These are phyloP conservation scores for Neoascochyta sp. DNA, from an alignment of 2,329 filamentous ascomycete species.

Conservation along the genomic window DNA sequence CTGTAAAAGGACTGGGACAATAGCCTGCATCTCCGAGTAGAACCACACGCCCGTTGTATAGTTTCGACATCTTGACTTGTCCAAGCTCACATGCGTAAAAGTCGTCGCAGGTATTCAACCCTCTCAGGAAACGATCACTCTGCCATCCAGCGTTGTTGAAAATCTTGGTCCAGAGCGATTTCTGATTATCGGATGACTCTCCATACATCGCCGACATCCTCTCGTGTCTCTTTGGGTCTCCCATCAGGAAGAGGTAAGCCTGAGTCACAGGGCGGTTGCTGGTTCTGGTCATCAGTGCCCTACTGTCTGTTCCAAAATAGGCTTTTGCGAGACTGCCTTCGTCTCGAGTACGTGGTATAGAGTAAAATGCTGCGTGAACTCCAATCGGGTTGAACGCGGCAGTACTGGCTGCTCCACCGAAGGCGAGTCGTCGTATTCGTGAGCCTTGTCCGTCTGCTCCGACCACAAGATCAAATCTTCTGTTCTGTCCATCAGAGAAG, in stretches of 20 bases:
- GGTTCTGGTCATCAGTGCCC: no score
- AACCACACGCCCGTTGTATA: slow-evolving; percentile 47
- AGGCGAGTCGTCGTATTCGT: no score
- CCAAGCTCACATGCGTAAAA: slow-evolving; percentile 48
- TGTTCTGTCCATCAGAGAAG: slow-evolving; percentile 14
- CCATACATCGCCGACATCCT: slow-evolving; percentile 14
- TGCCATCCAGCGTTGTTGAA: slow-evolving; percentile 47
- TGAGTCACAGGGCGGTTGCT: no score
- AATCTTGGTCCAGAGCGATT: slow-evolving; percentile 23
- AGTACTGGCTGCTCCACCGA: no score
- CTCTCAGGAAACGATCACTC: slow-evolving; percentile 40
- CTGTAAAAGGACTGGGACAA: slow-evolving; percentile 21
- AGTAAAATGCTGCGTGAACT: no score
- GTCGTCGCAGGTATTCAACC: slow-evolving; percentile 39
- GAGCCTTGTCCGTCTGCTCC: no score
- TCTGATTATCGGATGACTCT: slow-evolving; percentile 41
- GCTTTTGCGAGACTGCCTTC: no score
- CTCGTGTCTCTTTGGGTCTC: slow-evolving; percentile 2
- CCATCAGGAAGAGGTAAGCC: slow-evolving; percentile 22
- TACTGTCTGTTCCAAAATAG: no score
- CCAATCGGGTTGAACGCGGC: no score
- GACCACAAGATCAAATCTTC: slow-evolving; percentile 20
- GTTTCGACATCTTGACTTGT: slow-evolving; percentile 45
- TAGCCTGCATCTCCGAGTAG: slow-evolving; percentile 53
- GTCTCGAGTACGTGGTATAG: no score